Evolutionary conservation across 805 yeast species (phyloP), one percentile per base, ranked within the genome.

Genomic region (Spathaspora passalidarum): DNA sequence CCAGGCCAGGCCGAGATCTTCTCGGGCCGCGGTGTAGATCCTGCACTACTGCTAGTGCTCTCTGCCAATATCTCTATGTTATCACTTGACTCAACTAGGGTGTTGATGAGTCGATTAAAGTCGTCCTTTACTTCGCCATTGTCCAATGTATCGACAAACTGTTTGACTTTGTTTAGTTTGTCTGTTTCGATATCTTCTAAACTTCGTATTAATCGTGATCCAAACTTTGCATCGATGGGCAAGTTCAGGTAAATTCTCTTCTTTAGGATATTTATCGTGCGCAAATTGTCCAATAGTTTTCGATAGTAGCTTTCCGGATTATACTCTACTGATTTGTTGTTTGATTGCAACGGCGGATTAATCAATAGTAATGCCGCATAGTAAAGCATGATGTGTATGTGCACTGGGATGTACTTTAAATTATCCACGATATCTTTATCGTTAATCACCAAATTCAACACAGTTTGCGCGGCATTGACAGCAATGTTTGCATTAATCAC

Each of bases 331-430:
- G 55, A 51, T 11, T 55, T 56, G 34, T 62, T 50, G 29, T 49
- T 53, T 5, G 65, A 53, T 23, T 65, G 61, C 3, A 56, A 48
- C 0, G 78, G 80, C 2, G 82, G 78, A 47, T 76, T 75, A 32
- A 82, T 60, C 5, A 82, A 62, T 22, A 82, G 60, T 43, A 82
- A 60, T 0, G 84, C 82, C 1, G 88, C 85, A 53, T 82, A 83
- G 56, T 82, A 84, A 10, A 82, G 62, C 88, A 84, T 83, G 43
- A 84, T 74, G 56, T 82, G 87, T 35, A 84, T 80, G 57, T 84
- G 88, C n/a, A 82, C 78, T 0, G 90, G 90, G 17, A 82, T 84
- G 54, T 79, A 84, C 53, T 73, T 75, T 48, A 84, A 64, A 39
- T 81, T 79, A 7, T 72, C 66, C 21, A 75, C 59, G 26, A 84